Conservation (phyloP, 768 basidiomycete species). For the Hygrophoropsis aurantiaca region DNA sequence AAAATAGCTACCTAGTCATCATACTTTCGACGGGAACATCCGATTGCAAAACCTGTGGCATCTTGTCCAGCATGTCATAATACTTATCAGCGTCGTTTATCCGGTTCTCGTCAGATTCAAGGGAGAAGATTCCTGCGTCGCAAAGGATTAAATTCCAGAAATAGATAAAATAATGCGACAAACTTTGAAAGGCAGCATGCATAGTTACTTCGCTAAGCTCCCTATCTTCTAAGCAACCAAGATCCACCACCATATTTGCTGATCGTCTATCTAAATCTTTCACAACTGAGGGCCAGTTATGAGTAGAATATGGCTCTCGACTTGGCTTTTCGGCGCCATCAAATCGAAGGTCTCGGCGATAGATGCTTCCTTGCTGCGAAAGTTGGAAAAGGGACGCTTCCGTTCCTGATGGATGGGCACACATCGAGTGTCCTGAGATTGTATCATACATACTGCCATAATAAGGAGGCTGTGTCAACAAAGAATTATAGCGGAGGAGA, state of each 20-base stretch:
- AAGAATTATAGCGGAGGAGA: conserved; percentile 43
- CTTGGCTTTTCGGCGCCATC: conserved; percentile 6
- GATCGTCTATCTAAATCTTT: conserved; percentile 32
- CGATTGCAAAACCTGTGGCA: conserved; percentile 55
- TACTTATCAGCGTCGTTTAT: conserved; percentile 39
- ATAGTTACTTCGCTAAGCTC: conserved; percentile 50
- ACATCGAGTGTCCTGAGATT: conserved; percentile 32
- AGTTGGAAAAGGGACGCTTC: conserved; percentile 45
- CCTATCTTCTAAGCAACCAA: conserved; percentile 46
- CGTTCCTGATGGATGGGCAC: conserved; percentile 26
- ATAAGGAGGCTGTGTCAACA: conserved; percentile 42
- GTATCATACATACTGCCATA: conserved; percentile 18
- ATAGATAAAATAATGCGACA: conserved; percentile 13
- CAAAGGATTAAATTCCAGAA: conserved; percentile 5
- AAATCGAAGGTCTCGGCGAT: conserved; percentile 39
- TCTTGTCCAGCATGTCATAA: conserved; percentile 49
- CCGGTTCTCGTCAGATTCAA: conserved; percentile 24
- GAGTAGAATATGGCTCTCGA: conserved; percentile 4
- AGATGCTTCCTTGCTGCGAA: conserved; percentile 46
- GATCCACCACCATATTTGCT: conserved; percentile 29
- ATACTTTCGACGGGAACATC: conserved; percentile 51
- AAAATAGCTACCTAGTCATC: conserved; percentile 53
- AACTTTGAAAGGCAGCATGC: conserved; percentile 55
- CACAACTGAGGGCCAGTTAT: conserved; percentile 43
- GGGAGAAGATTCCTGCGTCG: conserved; percentile 40